These are phyloP conservation scores for Candida vaughaniae DNA, from an alignment of 805 yeast species.

Conservation along the genomic window DNA sequence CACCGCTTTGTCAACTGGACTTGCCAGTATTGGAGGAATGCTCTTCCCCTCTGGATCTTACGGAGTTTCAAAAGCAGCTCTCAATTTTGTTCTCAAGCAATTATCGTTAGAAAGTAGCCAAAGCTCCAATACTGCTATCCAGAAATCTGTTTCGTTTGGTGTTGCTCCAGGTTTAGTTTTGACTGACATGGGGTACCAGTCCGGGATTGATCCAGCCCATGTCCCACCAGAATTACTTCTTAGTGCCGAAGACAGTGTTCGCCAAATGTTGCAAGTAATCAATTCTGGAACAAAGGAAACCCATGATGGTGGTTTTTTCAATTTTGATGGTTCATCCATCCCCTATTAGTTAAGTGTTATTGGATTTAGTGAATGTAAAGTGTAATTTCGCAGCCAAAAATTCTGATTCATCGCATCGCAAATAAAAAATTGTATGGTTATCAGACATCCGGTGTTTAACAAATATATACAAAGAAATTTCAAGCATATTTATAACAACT, in stretches of 20 bases:
- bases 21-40: conserved; percentile 1
- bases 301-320: conserved; percentile 25
- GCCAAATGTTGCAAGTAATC: conserved; percentile 13
- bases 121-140: conserved; percentile 28
- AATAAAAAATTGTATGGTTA: not conserved
- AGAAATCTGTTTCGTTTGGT: conserved; percentile 19
- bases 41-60: conserved; percentile 15
- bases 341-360: too few species aligned
- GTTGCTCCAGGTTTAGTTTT: conserved; percentile 37
- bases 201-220: too few species aligned
- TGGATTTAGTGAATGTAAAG: too few species aligned
- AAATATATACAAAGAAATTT: not conserved
- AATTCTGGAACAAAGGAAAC: conserved; percentile 17
- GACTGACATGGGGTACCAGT: conserved; percentile 38
- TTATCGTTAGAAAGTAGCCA: conserved; percentile 20
- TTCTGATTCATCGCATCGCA: not conserved
- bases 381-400: too few species aligned
- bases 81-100: conserved; percentile 25
- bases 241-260: conserved; percentile 1
- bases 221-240: too few species aligned
- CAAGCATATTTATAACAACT: too few species aligned
- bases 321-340: conserved; percentile 18
- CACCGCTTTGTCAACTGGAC: conserved; percentile 13
- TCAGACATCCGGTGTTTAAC: not conserved
- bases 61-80: conserved; percentile 34